Percentiles rank a stretch among this genome's conserved stretches.
Conservation (phyloP, 129 eudicot genomes). For the Pseudognaphalium luteoalbum region DNA sequence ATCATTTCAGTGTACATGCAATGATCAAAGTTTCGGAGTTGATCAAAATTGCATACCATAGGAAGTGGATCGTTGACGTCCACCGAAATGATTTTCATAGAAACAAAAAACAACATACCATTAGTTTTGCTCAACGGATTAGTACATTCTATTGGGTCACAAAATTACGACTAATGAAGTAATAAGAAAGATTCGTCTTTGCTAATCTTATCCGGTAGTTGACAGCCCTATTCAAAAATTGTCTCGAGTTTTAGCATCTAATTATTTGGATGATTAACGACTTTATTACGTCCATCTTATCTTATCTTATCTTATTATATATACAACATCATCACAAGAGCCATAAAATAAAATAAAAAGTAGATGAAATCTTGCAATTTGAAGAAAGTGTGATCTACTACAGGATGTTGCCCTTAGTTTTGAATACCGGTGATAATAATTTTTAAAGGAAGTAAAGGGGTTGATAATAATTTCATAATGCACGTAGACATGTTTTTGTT, state of each 20-base stretch:
- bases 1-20: too few species aligned
- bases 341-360: background rate
- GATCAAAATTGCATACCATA: too few species aligned
- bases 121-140: background rate
- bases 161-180: background rate
- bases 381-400: background rate
- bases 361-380: background rate
- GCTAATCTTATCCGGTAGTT: background rate
- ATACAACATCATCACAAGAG: background rate
- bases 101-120: too few species aligned
- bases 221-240: background rate
- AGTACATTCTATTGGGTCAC: background rate
- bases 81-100: too few species aligned
- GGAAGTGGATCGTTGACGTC: too few species aligned
- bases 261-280: background rate
- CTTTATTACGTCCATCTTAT: background rate
- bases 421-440: background rate
- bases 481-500: conserved; percentile 15
- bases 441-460: too few species aligned
- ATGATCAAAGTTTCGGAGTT: too few species aligned
- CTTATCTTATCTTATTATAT: background rate
- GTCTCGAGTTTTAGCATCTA: background rate
- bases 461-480: background rate
- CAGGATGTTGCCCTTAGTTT: background rate
- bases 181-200: background rate